Base-by-base conservation (phyloP, 2,329 filamentous ascomycete genomes). In the Chaetomiaceae sp. region DNA sequence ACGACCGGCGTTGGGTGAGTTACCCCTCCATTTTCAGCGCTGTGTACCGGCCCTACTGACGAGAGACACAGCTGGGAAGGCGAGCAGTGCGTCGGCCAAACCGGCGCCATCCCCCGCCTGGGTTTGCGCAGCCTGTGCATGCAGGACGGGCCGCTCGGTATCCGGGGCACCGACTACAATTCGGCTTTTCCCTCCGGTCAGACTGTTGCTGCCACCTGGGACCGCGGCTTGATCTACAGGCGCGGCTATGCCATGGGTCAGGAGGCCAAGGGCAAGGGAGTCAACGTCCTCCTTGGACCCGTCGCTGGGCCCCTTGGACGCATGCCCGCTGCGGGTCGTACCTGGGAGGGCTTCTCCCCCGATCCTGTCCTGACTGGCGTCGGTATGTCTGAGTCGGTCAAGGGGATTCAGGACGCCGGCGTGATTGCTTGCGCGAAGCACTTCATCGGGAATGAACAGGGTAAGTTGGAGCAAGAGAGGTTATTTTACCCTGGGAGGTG, bases 1-100 rank as follows among this genome's bases (percentile, higher is more conserved):
- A 97, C 92, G 3, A 96, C 91, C 0, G 92, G 92, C 69, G 82
- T 87, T 59, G 91, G 91, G 81, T 92, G 72, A 69, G 83, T 72
- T 2, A 4, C 6, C 4, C 14, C 20, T 40, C 14, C 7, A 15
- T 37, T 22, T 3, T 15, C 15, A 22, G 6, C 17, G 8, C 19
- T 6, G 8, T 37, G 40, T 6, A 12, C n/a, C 6, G 14, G 4
- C 37, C 8, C 20, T 19, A 27, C 56, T 34, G 22, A 48, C 44
- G 53, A 20, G 8, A 37, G 25, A 25, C 22, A 23, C 38, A 83
- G 83, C 39, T 89, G 85, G 85, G 68, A 79, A 69, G 73, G 80
- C 46, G 88, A 88, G 57, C 77, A 80, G 59, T 94, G 89, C 63
- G 89, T 95, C 12, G 91, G 91, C 56, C 86, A 94, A 62, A 75